These are phyloP conservation scores for Ophiosphaerella narmari DNA, from an alignment of 2,329 filamentous ascomycete species.

Conservation along the genomic window DNA sequence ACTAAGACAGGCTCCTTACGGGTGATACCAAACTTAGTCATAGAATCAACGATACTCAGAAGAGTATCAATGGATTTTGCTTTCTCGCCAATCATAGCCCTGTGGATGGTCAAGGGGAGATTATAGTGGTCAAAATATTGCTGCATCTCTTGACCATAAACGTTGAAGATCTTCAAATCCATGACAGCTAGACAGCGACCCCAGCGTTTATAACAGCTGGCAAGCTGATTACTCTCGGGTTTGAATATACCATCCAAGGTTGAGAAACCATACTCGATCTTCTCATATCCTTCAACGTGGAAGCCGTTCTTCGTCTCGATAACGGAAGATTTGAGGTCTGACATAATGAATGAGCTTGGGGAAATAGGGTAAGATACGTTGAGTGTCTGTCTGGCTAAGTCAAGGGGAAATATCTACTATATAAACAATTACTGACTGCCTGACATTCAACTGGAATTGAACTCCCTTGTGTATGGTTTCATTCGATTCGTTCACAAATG, in stretches of 20 bases:
- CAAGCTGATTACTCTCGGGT: constrained; percentile 62
- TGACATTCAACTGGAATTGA: constrained; percentile 15
- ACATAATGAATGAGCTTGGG: constrained; percentile 57
- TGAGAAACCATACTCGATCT: constrained; percentile 76
- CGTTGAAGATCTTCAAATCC: constrained; percentile 71
- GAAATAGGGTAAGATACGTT: constrained; percentile 26
- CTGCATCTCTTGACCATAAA: constrained; percentile 70
- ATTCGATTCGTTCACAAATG: constrained; percentile 28
- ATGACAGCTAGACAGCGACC: constrained; percentile 69
- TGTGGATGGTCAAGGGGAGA: constrained; percentile 67
- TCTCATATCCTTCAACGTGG: constrained; percentile 74
- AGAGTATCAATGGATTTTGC: constrained; percentile 74
- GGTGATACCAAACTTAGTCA: constrained; percentile 74
- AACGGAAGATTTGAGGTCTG: constrained; percentile 68
- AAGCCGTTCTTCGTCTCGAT: constrained; percentile 67
- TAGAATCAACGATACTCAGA: constrained; percentile 71
- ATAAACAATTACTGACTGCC: constrained; percentile 17
- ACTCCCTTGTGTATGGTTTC: constrained; percentile 19
- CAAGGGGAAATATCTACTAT: constrained; percentile 19
- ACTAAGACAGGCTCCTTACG: constrained; percentile 58
- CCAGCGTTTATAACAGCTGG: constrained; percentile 69
- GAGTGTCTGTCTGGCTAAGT: constrained; percentile 21
- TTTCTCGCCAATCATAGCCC: constrained; percentile 76
- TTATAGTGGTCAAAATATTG: constrained; percentile 69
- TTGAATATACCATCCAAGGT: constrained; percentile 74